Evolutionary conservation across 768 basidiomycete species (phyloP).

Genomic region (Mrakia gelida): DNA sequence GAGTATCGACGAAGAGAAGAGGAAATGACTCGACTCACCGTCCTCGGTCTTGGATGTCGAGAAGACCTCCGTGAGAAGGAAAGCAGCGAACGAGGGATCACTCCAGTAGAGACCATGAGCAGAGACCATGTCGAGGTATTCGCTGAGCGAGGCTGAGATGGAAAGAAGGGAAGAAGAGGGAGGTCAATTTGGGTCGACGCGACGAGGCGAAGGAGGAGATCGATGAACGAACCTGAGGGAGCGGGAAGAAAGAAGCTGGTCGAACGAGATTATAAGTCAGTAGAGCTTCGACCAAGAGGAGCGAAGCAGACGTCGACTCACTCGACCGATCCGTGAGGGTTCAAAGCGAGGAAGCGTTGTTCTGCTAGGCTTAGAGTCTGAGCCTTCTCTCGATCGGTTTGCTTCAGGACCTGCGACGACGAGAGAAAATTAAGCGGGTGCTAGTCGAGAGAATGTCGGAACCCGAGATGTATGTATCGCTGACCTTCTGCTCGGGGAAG

Average conservation of each 20-base stretch:
- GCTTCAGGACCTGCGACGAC: not conserved
- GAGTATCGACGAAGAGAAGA: too few relatives aligned
- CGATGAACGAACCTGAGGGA: not conserved
- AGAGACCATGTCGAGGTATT: slow-evolving; percentile 11
- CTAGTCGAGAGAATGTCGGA: not conserved
- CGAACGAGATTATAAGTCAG: too few relatives aligned
- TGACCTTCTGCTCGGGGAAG: not conserved
- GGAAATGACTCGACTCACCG: too few relatives aligned
- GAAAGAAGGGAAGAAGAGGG: not conserved
- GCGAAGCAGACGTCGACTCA: not conserved
- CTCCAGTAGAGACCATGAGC: slow-evolving; percentile 17
- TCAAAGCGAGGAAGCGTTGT: slow-evolving; percentile 48
- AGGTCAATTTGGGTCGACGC: not conserved
- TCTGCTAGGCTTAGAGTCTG: slow-evolving; percentile 41
- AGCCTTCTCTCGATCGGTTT: slow-evolving; percentile 38
- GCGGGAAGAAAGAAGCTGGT: slow-evolving; percentile 22
- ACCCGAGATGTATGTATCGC: not conserved
- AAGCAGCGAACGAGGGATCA: not conserved
- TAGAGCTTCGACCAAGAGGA: too few relatives aligned
- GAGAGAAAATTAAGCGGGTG: not conserved
- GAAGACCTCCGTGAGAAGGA: slow-evolving; percentile 18
- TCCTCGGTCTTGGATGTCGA: not conserved
- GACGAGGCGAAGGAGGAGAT: too few relatives aligned
- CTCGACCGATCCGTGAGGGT: slow-evolving; percentile 48
- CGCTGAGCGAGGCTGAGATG: not conserved